Conservation (phyloP, 2,329 filamentous ascomycete genomes). For the Diplodia scrobiculata region DNA sequence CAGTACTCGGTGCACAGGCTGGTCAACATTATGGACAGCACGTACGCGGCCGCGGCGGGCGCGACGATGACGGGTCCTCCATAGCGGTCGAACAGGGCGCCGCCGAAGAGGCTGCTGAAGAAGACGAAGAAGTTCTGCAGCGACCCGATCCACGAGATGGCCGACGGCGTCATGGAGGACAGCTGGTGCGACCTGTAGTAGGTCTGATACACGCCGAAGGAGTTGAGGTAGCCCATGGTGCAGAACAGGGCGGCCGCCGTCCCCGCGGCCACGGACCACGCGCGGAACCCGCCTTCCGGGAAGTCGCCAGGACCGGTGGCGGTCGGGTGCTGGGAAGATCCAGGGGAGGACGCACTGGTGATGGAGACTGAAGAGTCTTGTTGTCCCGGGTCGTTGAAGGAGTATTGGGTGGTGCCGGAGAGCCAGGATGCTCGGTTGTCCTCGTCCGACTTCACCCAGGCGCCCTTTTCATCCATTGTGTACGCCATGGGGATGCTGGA, state of each 20-base stretch:
- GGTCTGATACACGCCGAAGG: slow-evolving; percentile 46
- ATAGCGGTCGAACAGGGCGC: slow-evolving; percentile 7
- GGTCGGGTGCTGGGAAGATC: neutral
- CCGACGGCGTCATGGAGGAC: slow-evolving; percentile 43
- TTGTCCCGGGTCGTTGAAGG: neutral
- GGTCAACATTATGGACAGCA: slow-evolving; percentile 58
- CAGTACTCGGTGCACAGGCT: slow-evolving; percentile 55
- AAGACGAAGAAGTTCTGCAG: slow-evolving; percentile 51
- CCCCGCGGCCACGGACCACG: slow-evolving; percentile 7
- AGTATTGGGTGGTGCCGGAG: neutral
- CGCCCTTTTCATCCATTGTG: neutral
- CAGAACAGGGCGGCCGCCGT: slow-evolving; percentile 8
- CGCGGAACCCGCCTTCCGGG: slow-evolving; percentile 7
- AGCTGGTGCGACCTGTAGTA: slow-evolving; percentile 52
- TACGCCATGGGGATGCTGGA: neutral
- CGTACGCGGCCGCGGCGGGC: slow-evolving; percentile 34
- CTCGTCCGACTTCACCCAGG: neutral
- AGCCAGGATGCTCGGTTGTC: neutral
- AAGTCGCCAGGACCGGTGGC: neutral
- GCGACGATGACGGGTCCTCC: slow-evolving; percentile 6
- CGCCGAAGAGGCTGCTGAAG: slow-evolving; percentile 1
- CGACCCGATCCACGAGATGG: slow-evolving; percentile 55
- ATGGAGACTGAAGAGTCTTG: neutral
- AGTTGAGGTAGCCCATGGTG: slow-evolving; percentile 10
- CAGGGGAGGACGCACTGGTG: neutral